Base-by-base conservation (phyloP, 1,139 yeast species). In the Yarrowia galli region DNA sequence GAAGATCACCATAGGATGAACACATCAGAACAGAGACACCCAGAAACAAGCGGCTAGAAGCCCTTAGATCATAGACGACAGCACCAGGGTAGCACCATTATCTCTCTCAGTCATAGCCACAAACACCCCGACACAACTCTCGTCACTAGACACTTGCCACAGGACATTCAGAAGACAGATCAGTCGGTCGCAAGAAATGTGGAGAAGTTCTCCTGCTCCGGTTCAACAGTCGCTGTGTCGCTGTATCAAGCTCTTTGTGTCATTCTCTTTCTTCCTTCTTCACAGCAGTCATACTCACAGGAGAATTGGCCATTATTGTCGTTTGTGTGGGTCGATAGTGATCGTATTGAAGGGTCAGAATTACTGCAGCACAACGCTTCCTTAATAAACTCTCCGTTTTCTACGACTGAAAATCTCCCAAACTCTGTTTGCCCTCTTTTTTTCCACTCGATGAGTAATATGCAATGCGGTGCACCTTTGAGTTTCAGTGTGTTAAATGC, bases 381-480 rank as follows among this genome's bases (percentile, higher is more conserved):
- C 63, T 25, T 25, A 23, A 56, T 56, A 56, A 56, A 56, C 63
- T 56, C 63, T 28, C 63, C 25, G n/a, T 54, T 54, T 54, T 25
- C 23, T 38, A n/a, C 42, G 43, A 28, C 60, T 56, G 63, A 56
- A 56, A 56, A 56, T 18, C 48, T 42, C 63, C 63, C 46, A 56
- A 56, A 53, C 60, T 36, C 42, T 53, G 10, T 22, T 16, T 18
- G 42, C 58, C 25, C 58, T 20, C 43, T 36, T 36, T 38, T 42
- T 56, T 42, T 28, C 20, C 25, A 23, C 36, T 28, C 63, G 46
- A 56, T 56, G 63, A 56, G 63, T 56, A 56, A 56, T 56, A 56
- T 56, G 63, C 63, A 56, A 56, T 56, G 63, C 63, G 48, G 28
- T 40, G 48, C 60, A 53, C 45, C 45, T 53, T 53, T 53, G 60